phyloP scores from a whole-genome alignment of 257 asterid species.

The Coffea eugenioides region DNA sequence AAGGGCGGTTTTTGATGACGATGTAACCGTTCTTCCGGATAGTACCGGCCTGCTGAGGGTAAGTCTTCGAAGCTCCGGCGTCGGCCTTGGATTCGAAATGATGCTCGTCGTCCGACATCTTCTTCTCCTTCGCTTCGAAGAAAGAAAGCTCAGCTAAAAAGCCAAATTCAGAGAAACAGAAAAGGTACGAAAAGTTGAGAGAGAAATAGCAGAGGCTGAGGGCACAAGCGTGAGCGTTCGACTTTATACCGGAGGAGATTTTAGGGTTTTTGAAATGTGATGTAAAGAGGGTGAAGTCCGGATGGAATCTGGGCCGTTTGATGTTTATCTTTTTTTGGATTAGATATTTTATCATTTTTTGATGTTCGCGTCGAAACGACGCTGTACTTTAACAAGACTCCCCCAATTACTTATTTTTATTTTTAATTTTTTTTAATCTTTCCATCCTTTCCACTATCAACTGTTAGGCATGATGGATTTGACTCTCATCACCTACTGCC shows the following conservation, averaged over 20 bases:
- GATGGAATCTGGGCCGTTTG: constrained; percentile 22
- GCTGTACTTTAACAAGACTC: constrained; percentile 7
- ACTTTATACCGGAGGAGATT: constrained; percentile 13
- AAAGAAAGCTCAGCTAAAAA: neutral
- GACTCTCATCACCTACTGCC: no score
- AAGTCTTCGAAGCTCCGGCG: constrained; percentile 49
- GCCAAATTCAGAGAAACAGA: neutral
- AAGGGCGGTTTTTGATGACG: constrained; percentile 39
- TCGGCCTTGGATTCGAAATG: constrained; percentile 45
- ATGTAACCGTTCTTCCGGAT: constrained; percentile 42
- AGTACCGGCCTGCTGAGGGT: constrained; percentile 46
- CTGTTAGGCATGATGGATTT: no score
- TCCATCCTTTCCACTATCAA: no score
- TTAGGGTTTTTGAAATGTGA: constrained; percentile 19
- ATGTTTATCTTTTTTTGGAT: neutral
- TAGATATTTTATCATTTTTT: neutral
- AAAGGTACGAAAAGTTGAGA: no score
- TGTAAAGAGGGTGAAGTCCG: neutral
- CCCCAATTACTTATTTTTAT: no score
- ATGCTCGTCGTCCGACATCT: constrained; percentile 50
- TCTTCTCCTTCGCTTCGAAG: constrained; percentile 9
- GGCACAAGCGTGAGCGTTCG: neutral
- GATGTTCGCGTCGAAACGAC: constrained; percentile 29
- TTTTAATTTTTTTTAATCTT: no score
- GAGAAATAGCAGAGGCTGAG: constrained; percentile 7